Percentiles rank a stretch among this genome's conserved stretches.
Evolutionary conservation across 768 basidiomycete genomes (phyloP).

Genomic region (Clitopilus passeckerianus): DNA sequence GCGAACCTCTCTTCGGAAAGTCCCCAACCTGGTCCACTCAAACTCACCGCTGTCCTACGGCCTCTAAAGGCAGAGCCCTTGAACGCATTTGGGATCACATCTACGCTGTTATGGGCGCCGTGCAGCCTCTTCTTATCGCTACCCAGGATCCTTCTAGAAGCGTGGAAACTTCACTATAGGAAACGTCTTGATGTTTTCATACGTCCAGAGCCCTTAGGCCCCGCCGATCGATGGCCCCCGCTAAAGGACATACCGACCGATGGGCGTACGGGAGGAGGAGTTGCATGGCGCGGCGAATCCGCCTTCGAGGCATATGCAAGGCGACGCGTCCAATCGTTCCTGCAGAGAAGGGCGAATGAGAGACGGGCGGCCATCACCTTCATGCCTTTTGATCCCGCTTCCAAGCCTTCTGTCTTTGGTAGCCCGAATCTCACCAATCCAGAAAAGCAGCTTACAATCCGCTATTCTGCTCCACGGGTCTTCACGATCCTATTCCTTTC

Average conservation of each 20-base stretch:
- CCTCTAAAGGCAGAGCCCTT: constrained; percentile 32
- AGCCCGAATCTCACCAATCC: constrained; percentile 1
- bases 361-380: constrained; percentile 31
- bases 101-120: constrained; percentile 37
- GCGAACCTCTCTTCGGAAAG: constrained; percentile 6
- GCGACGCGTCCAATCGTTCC: constrained; percentile 24
- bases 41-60: constrained; percentile 48
- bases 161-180: constrained; percentile 54
- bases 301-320: constrained; percentile 28
- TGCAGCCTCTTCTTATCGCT: constrained; percentile 50
- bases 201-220: constrained; percentile 51
- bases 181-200: constrained; percentile 53
- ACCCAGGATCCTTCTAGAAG: constrained; percentile 58
- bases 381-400: constrained; percentile 27
- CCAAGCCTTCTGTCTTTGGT: constrained; percentile 18
- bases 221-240: not conserved
- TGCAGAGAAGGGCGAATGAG: constrained; percentile 28
- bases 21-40: constrained; percentile 28
- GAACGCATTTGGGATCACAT: constrained; percentile 30
- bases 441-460: constrained; percentile 23
- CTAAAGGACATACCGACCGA: not conserved
- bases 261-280: constrained; percentile 19
- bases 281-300: constrained; percentile 27
- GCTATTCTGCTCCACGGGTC: constrained; percentile 39
- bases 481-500: constrained; percentile 38